Evolutionary conservation across 164 flowering plant species (phyloP).

Genomic region (Liquidambar formosana): DNA sequence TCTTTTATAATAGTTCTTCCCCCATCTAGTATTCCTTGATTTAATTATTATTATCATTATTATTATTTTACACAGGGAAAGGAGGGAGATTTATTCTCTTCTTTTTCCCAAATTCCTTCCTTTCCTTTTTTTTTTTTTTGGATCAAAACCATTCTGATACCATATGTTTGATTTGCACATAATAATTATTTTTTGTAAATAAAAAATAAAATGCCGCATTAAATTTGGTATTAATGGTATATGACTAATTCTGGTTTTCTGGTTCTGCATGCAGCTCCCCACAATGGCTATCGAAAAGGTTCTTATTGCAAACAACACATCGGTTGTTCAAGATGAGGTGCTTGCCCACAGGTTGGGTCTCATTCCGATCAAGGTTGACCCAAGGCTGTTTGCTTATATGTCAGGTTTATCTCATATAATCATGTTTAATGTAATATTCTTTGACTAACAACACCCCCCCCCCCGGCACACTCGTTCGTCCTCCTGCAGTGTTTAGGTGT

Average conservation of each 20-base stretch:
- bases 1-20: background rate
- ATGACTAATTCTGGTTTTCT: background rate
- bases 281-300: constrained; percentile 98
- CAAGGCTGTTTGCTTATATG: constrained; percentile 74
- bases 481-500: background rate
- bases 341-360: constrained; percentile 92
- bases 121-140: too few species aligned
- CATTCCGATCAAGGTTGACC: constrained; percentile 79
- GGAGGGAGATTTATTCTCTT: too few species aligned
- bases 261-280: constrained; percentile 58
- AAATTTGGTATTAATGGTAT: background rate
- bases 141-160: background rate
- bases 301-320: constrained; percentile 80
- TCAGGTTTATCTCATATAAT: constrained; percentile 55
- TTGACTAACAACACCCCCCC: too few species aligned
- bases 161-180: background rate
- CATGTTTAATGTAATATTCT: constrained; percentile 4
- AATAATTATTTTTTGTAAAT: background rate
- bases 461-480: background rate
- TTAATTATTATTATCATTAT: too few species aligned
- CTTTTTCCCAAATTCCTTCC: too few species aligned
- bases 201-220: background rate
- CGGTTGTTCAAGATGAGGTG: constrained; percentile 88
- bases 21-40: too few species aligned
- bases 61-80: too few species aligned